phyloP scores from a whole-genome alignment of 768 basidiomycete genomes.

The Hydnum rufescens region DNA sequence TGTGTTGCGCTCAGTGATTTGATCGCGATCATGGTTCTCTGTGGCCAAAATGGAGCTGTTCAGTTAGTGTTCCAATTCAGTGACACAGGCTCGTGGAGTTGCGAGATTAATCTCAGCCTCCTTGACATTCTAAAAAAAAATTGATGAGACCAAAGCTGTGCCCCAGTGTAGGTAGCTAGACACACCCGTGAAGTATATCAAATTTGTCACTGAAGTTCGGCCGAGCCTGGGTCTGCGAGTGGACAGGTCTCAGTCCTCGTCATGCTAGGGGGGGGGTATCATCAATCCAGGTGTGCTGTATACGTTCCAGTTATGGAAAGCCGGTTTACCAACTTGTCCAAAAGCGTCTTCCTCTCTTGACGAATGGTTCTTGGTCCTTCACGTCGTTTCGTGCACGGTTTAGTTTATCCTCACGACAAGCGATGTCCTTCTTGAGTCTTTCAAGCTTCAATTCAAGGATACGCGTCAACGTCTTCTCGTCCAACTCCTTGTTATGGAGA shows the following conservation, averaged over 20 bases:
- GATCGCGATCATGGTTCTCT: conserved; percentile 74
- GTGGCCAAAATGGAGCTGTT: conserved; percentile 46
- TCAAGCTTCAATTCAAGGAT: conserved; percentile 83
- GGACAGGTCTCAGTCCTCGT: background rate
- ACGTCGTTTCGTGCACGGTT: conserved; percentile 48
- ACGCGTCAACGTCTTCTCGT: conserved; percentile 39
- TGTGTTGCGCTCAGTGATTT: conserved; percentile 83
- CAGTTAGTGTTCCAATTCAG: conserved; percentile 60
- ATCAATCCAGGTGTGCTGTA: background rate
- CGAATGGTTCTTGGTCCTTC: conserved; percentile 40
- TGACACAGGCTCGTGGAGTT: conserved; percentile 35
- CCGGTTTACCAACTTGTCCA: conserved; percentile 38
- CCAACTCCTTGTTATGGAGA: conserved; percentile 7
- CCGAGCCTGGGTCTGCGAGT: background rate
- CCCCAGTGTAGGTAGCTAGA: background rate
- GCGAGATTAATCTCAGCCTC: conserved; percentile 48
- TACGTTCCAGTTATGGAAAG: background rate
- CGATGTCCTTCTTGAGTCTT: conserved; percentile 63
- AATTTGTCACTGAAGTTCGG: conserved; percentile 77
- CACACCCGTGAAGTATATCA: conserved; percentile 38
- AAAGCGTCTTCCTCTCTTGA: conserved; percentile 47
- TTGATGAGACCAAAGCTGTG: too few relatives aligned
- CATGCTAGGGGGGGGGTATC: conserved; percentile 6
- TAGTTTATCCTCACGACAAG: conserved; percentile 61
- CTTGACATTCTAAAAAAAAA: conserved; percentile 26